Evolutionary conservation across 2,329 filamentous ascomycete genomes (phyloP).

Genomic region (Claviceps sp.): DNA sequence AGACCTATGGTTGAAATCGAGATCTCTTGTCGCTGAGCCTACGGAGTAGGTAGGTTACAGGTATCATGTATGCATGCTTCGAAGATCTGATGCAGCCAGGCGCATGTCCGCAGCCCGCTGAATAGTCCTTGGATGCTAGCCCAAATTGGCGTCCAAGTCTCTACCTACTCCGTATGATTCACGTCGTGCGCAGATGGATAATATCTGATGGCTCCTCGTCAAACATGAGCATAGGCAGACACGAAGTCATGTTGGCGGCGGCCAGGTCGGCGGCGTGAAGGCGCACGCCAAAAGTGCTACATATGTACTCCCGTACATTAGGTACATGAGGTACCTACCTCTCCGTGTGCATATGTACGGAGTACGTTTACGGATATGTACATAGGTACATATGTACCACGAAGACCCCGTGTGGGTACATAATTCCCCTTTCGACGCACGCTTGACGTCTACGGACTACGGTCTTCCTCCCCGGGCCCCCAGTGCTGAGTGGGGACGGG

Average conservation of each 20-base stretch:
- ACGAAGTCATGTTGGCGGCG: slow-evolving; percentile 3
- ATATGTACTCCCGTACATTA: no score
- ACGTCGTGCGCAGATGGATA: not conserved
- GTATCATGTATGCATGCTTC: no score
- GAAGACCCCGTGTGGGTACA: not conserved
- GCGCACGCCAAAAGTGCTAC: slow-evolving; percentile 4
- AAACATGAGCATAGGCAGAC: not conserved
- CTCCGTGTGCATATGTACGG: no score
- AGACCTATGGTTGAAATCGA: not conserved
- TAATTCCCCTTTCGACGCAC: not conserved
- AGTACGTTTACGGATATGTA: no score
- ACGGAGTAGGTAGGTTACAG: not conserved
- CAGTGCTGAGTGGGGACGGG: no score
- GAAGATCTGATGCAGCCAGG: not conserved
- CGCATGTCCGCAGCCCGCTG: not conserved
- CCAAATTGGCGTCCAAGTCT: not conserved
- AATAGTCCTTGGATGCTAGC: not conserved
- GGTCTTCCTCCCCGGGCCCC: no score
- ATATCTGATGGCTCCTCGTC: not conserved
- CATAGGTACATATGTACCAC: not conserved
- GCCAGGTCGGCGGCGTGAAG: not conserved
- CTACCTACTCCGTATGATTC: not conserved
- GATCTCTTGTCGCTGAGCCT: not conserved
- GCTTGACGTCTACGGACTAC: not conserved
- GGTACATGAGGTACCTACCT: no score